phyloP scores from a whole-genome alignment of 2,329 filamentous ascomycete species.

The Phyllosticta capitalensis region DNA sequence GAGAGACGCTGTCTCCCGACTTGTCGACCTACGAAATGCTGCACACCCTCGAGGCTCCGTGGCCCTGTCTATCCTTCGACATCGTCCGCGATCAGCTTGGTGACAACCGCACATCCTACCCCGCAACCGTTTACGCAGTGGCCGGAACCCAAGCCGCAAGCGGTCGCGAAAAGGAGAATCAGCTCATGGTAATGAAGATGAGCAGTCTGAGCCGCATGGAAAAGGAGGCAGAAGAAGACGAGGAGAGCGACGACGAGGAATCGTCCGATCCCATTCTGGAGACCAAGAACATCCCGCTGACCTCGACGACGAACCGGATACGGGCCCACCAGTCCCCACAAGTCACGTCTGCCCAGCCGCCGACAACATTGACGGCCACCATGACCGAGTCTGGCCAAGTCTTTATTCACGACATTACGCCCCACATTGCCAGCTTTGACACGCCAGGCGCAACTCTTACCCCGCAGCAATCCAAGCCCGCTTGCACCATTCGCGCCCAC shows the following conservation, averaged over 20 bases:
- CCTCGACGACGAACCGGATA: slow-evolving; percentile 86
- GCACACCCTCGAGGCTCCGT: slow-evolving; percentile 84
- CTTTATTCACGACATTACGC: slow-evolving; percentile 88
- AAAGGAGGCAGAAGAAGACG: slow-evolving; percentile 61
- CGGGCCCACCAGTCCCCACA: slow-evolving; percentile 73
- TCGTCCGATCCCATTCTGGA: slow-evolving; percentile 82
- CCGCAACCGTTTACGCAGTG: slow-evolving; percentile 89
- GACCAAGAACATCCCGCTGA: slow-evolving; percentile 77
- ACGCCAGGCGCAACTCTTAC: slow-evolving; percentile 73
- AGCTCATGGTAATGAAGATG: slow-evolving; percentile 93
- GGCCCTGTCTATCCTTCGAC: slow-evolving; percentile 96
- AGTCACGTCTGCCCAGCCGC: slow-evolving; percentile 58
- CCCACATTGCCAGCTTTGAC: slow-evolving; percentile 83
- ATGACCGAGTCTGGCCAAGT: slow-evolving; percentile 88
- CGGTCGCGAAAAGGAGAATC: slow-evolving; percentile 70
- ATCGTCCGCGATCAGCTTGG: slow-evolving; percentile 79
- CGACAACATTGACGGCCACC: slow-evolving; percentile 75
- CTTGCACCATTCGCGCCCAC: slow-evolving; percentile 82
- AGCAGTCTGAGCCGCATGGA: slow-evolving; percentile 87
- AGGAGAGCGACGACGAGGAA: slow-evolving; percentile 62
- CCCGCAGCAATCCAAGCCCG: slow-evolving; percentile 75
- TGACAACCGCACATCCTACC: slow-evolving; percentile 84
- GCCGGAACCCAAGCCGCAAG: slow-evolving; percentile 86
- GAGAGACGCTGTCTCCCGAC: slow-evolving; percentile 85
- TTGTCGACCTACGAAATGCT: slow-evolving; percentile 96